Evolutionary conservation across 1,284 basidiomycete genomes (phyloP), one percentile per base, ranked within the genome.

Genomic region (Prillingera fragicola): DNA sequence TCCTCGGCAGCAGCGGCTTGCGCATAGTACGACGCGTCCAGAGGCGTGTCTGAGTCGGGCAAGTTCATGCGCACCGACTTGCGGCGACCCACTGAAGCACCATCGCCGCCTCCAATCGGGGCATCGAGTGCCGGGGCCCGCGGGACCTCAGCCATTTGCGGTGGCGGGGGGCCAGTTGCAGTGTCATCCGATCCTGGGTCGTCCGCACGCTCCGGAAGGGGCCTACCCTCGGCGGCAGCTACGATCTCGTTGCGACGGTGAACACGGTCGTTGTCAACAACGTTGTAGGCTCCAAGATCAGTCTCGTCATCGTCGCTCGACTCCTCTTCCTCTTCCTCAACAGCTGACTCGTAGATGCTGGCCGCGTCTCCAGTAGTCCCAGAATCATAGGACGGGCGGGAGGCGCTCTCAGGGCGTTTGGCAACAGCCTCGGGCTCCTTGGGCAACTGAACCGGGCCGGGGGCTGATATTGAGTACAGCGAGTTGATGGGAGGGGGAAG

Each of bases 51-150:
- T 10, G 13, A 44, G 34, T 13, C 25, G 13, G 66, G 63, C 9
- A 63, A 58, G 24, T 55, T 56, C 52, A 72, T 67, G 26, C 70
- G 48, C 1, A 72, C 70, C 3, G 56, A 60, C 51, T 70, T 70
- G 37, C 70, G 48, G 26, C 67, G 57, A 9, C 42, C 36, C 4
- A 56, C 28, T 9, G 31, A 42, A 9, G 33, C 13, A 7, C 35
- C 43, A 4, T 24, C 46, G 19, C 43, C 48, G 22, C 38, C 50
- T 5, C 42, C 22, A 17, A 25, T n/a, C 14, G 42, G 14, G 15
- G 28, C 22, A 13, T 26, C 29, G 9, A 47, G 8, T 4, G 35
- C 28, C 3, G 28, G 29, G 6, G 35, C 36, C 3, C 39, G 39
- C n/a, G 24, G 42, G n/a, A 28, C 25, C 5, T 26, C 24, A 8